Evolutionary conservation across 257 asterid species (phyloP), one percentile per base, ranked within the genome.

Genomic region (Scutellaria barbata): DNA sequence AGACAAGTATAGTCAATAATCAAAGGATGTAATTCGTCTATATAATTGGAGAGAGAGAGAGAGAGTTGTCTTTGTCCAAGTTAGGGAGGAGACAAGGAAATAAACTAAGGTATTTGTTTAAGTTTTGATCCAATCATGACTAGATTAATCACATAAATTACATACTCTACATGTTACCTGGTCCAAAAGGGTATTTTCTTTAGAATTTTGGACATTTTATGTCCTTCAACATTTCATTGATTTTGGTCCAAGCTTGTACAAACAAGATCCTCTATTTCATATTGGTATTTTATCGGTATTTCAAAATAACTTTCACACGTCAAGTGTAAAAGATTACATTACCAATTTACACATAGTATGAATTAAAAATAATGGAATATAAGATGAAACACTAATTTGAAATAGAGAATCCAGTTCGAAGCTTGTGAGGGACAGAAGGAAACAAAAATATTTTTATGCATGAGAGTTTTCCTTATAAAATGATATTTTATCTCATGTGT

Each of bases 111-210:
- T 37, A 12, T 35, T 63, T 39, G 17, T 46, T 9, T 20, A 51
- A 10, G 73, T 20, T 64, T 12, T 56, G 77, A 76, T 76, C 81
- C 69, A 11, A 48, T 58, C 58, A 42, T 16, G 63, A 39, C 22
- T 76, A 52, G 7, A 76, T 55, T 53, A 53, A 65, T 65, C 10
- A 48, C 43, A 73, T 6, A 16, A n/a, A 53, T 18, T n/a, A 63
- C 63, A 60, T 42, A 8, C 20, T 66, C 58, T 17, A 11, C 74
- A 48, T 77, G 74, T 65, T 71, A 71, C 77, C 52, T 5, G 53
- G 65, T 57, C 68, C 81, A 71, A 50, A 16, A 48, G 45, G 30
- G 25, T 40, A 6, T 47, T 58, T 57, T 55, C 13, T 52, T 74
- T 12, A 20, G 3, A 55, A 57, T 22, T 74, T 11, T 58, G 25